Conservation (phyloP, 352 stramenopile genomes). For the Pseudoperonospora humuli region DNA sequence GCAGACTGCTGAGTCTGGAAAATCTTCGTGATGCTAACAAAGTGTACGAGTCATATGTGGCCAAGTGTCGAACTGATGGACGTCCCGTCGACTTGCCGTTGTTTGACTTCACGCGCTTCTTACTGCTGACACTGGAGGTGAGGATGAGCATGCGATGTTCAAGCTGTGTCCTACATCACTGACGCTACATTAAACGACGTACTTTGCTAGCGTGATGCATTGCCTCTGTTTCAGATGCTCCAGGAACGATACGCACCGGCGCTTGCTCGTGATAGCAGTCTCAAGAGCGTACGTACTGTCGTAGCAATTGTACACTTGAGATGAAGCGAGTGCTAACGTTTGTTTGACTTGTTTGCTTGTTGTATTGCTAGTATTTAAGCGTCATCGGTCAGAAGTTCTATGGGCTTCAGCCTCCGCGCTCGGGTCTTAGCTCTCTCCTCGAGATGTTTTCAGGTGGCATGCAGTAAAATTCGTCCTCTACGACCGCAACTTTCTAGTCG, state of each 20-base stretch:
- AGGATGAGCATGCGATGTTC: not conserved
- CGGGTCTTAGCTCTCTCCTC: constrained; percentile 70
- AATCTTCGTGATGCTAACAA: constrained; percentile 84
- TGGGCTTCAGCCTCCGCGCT: constrained; percentile 68
- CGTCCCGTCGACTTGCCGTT: constrained; percentile 59
- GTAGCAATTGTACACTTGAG: not conserved
- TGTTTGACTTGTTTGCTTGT: not conserved
- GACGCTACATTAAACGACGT: not conserved
- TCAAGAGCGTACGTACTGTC: constrained; percentile 62
- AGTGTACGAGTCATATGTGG: constrained; percentile 61
- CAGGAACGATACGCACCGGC: constrained; percentile 73
- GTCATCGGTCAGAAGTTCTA: constrained; percentile 85
- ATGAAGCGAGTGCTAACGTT: constrained; percentile 2
- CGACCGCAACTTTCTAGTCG: not conserved
- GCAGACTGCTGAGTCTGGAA: constrained; percentile 68
- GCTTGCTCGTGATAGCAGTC: constrained; percentile 60
- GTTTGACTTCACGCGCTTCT: constrained; percentile 77
- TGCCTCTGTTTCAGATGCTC: constrained; percentile 83
- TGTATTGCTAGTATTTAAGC: constrained; percentile 77
- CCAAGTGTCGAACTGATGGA: constrained; percentile 32
- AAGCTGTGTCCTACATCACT: not conserved
- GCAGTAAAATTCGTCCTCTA: too few species aligned
- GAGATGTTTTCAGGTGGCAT: constrained; percentile 82
- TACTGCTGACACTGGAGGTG: constrained; percentile 81
- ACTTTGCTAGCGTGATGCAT: constrained; percentile 52